phyloP scores from a whole-genome alignment of 2,329 filamentous ascomycete species.

The Chaetothyriales sp. region DNA sequence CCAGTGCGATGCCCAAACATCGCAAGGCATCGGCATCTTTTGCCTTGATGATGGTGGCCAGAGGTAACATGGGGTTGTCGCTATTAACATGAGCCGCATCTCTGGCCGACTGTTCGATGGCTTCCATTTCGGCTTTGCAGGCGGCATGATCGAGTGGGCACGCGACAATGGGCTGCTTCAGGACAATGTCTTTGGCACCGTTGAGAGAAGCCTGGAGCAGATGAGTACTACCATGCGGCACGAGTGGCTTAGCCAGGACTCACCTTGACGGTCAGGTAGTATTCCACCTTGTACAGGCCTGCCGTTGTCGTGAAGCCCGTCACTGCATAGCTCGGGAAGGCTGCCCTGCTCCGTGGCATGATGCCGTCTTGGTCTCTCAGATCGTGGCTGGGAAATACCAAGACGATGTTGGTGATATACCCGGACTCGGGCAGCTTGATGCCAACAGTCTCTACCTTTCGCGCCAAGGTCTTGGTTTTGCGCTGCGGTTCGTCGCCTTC shows the following conservation, averaged over 20 bases:
- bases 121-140: constrained; percentile 97
- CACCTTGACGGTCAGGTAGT: constrained; percentile 90
- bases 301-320: constrained; percentile 87
- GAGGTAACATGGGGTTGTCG: constrained; percentile 84
- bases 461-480: constrained; percentile 75
- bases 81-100: constrained; percentile 79
- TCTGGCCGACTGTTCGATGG: constrained; percentile 88
- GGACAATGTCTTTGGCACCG: constrained; percentile 70
- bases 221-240: constrained; percentile 11
- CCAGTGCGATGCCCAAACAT: constrained; percentile 48
- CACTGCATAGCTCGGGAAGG: constrained; percentile 79
- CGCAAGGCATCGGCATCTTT: constrained; percentile 54
- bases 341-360: constrained; percentile 67
- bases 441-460: constrained; percentile 67
- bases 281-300: constrained; percentile 95
- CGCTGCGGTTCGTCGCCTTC: constrained; percentile 90
- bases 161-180: constrained; percentile 88
- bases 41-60: constrained; percentile 65
- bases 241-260: constrained; percentile 12
- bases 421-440: constrained; percentile 80
- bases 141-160: constrained; percentile 89
- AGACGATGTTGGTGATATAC: constrained; percentile 80
- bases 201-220: constrained; percentile 64
- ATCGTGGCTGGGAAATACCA: constrained; percentile 85
- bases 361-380: constrained; percentile 76